These are phyloP conservation scores for Pneumocystis jirovecii DNA, from an alignment of 1,139 yeast species.

Conservation along the genomic window DNA sequence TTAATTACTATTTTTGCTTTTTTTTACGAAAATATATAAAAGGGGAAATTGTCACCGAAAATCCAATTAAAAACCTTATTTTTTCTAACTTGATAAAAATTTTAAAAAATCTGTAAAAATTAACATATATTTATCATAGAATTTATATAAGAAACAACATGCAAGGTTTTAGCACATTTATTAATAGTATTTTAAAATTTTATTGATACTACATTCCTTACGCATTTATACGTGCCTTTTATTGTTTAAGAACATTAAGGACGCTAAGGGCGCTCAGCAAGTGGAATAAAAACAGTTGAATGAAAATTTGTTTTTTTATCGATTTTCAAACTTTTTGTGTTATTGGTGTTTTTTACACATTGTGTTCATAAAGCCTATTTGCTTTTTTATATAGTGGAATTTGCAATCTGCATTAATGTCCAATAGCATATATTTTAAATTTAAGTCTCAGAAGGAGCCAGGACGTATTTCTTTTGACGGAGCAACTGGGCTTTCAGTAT, in stretches of 20 bases:
- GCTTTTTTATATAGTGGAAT: not conserved
- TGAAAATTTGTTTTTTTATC: not conserved
- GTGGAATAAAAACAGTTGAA: not conserved
- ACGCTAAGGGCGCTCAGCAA: not conserved
- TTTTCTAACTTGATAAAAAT: not conserved
- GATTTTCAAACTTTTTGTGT: not conserved
- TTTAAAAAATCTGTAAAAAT: not conserved
- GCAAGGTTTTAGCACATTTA: not conserved
- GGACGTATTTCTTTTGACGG: constrained; percentile 84
- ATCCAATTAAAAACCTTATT: not conserved
- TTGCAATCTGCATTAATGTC: constrained; percentile 40
- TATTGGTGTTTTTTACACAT: not conserved
- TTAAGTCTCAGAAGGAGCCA: constrained; percentile 69
- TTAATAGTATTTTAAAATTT: not conserved
- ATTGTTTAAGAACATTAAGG: not conserved
- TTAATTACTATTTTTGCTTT: not conserved
- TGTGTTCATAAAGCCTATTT: not conserved
- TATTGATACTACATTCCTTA: not conserved
- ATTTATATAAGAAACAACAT: not conserved
- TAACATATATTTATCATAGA: not conserved
- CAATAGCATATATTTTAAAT: constrained; percentile 76
- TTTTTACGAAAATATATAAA: not conserved
- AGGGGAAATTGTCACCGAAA: not conserved
- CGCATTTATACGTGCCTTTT: not conserved
- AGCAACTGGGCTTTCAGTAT: constrained; percentile 74